Conservation (phyloP, 176 grass and related monocot species). For the Chrysopogon serrulatus region DNA sequence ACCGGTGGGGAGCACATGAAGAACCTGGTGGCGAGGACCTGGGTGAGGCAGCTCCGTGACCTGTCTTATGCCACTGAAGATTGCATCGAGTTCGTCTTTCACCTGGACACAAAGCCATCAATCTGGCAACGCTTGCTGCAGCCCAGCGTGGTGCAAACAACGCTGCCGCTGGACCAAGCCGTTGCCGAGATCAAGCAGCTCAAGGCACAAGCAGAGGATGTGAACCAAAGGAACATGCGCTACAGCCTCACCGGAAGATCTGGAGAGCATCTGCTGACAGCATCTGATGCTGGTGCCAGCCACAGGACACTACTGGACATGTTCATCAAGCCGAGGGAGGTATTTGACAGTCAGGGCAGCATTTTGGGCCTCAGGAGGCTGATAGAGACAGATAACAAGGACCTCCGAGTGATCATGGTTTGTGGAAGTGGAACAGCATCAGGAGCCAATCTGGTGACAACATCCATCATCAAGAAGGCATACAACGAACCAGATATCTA, state of each 20-base stretch:
- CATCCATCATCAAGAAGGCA: background rate
- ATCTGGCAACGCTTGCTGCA: no score
- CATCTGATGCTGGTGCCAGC: no score
- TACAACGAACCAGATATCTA: background rate
- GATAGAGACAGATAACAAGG: background rate
- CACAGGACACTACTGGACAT: no score
- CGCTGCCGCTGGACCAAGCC: background rate
- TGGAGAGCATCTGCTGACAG: no score
- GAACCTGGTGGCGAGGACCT: background rate
- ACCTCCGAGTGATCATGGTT: background rate
- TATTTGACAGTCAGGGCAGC: no score
- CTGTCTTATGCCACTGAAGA: no score
- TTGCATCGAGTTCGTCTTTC: no score
- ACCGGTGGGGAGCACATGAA: background rate
- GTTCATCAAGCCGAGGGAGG: no score
- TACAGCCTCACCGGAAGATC: background rate
- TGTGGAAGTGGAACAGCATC: no score
- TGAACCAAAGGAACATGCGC: background rate
- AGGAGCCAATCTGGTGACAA: background rate
- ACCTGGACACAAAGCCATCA: no score
- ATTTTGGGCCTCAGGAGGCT: background rate
- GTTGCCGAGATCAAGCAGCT: background rate
- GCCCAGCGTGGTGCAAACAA: no score
- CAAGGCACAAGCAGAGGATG: background rate
- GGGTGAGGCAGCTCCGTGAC: background rate